Evolutionary conservation across 495 filamentous ascomycete species (phyloP).

Genomic region (Sporormia fimetaria): DNA sequence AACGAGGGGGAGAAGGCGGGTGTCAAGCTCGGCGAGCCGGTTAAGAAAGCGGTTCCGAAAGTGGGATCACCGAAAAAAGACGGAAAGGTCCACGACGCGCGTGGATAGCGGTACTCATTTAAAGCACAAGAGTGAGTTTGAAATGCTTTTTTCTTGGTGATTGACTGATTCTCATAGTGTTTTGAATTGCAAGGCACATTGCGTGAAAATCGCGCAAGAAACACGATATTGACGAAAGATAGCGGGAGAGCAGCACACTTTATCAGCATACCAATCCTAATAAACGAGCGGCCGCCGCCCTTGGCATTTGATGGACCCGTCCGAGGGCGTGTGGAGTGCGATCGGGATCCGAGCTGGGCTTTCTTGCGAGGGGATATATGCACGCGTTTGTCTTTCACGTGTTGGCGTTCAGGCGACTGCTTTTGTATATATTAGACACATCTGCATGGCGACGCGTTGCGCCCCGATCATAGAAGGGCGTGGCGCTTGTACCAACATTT

Average conservation of each 20-base stretch:
- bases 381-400: no score
- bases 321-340: no score
- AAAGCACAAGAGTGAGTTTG: constrained; percentile 40
- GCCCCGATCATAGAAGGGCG: constrained; percentile 1
- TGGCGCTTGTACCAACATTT: constrained; percentile 16
- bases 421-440: constrained; percentile 5
- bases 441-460: constrained; percentile 2
- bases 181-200: no score
- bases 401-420: not conserved
- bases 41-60: constrained; percentile 1
- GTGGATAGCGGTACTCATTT: constrained; percentile 41
- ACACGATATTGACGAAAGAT: no score
- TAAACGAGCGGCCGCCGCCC: no score
- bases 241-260: no score
- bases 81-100: constrained; percentile 9
- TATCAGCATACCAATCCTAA: no score
- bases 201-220: no score
- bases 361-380: no score
- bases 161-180: not conserved
- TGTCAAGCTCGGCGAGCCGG: constrained; percentile 3
- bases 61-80: constrained; percentile 3
- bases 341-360: no score
- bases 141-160: not conserved
- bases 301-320: no score
- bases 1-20: constrained; percentile 10